These are phyloP conservation scores for Cucumis melo DNA, from an alignment of 306 rosid species.

Conservation along the genomic window DNA sequence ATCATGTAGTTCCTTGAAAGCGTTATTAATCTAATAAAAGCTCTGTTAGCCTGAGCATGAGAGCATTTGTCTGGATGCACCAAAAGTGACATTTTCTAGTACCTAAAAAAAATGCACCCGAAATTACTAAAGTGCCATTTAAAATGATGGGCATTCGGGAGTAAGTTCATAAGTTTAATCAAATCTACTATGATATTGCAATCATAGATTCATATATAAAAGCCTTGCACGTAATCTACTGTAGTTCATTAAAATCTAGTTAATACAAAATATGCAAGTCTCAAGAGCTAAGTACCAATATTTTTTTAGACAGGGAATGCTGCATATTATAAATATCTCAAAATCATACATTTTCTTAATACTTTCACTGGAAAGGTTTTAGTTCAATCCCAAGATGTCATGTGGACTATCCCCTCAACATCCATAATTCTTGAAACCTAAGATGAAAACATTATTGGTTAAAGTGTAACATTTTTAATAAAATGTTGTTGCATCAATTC, in stretches of 20 bases:
- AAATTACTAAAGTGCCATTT: background rate
- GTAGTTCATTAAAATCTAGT: background rate
- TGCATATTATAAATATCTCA: background rate
- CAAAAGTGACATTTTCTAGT: constrained; percentile 92
- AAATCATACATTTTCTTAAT: constrained; percentile 59
- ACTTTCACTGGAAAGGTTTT: constrained; percentile 51
- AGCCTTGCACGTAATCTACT: background rate
- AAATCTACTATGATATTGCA: background rate
- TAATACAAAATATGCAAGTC: background rate
- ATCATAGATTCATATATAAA: background rate
- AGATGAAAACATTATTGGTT: constrained; percentile 6
- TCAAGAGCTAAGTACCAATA: background rate
- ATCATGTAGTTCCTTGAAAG: constrained; percentile 79
- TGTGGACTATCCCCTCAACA: constrained; percentile 52
- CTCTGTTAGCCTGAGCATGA: constrained; percentile 90
- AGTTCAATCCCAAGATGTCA: constrained; percentile 75
- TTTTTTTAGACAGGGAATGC: background rate
- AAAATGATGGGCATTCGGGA: background rate
- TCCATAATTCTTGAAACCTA: constrained; percentile 90
- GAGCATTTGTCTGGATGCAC: constrained; percentile 98
- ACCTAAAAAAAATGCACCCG: constrained; percentile 26
- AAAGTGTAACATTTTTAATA: background rate
- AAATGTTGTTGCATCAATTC: background rate
- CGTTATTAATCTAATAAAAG: constrained; percentile 81
- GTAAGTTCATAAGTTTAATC: background rate